A percentile compares a stretch with the other conserved stretches of the same genome.
phyloP scores from a whole-genome alignment of 495 filamentous ascomycete species.

The Platismatia glauca region DNA sequence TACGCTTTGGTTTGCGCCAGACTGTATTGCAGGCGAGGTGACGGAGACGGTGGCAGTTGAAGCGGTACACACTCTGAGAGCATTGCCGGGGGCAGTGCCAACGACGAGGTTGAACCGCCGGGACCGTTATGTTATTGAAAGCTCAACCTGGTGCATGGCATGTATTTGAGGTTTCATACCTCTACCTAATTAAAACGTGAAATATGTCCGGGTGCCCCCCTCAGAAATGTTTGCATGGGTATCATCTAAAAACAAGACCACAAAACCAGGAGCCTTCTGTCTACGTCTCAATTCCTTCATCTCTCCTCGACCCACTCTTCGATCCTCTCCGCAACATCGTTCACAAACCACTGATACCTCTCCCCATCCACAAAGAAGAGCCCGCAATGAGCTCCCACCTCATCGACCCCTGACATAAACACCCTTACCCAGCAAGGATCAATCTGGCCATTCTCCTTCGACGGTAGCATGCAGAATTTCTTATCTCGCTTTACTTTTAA shows the following conservation, averaged over 20 bases:
- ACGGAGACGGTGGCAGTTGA: not conserved
- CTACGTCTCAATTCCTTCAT: conserved; percentile 43
- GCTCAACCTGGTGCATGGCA: no score
- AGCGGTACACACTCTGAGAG: not conserved
- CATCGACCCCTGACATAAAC: conserved; percentile 73
- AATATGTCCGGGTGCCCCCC: no score
- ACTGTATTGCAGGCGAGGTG: not conserved
- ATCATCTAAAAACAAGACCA: not conserved
- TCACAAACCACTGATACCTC: conserved; percentile 67
- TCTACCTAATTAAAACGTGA: no score
- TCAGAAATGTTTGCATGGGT: no score
- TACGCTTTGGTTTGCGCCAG: no score
- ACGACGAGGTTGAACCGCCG: no score
- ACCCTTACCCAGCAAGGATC: conserved; percentile 69
- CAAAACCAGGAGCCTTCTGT: not conserved
- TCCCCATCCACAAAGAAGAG: conserved; percentile 58
- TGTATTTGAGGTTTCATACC: not conserved
- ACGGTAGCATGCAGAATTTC: conserved; percentile 72
- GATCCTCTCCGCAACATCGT: conserved; percentile 60
- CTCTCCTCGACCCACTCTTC: conserved; percentile 60
- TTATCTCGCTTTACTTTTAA: conserved; percentile 44
- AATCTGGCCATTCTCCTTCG: conserved; percentile 33
- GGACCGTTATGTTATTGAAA: no score
- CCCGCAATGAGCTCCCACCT: conserved; percentile 77
- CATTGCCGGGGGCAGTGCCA: no score